Evolutionary conservation across 1,284 basidiomycete species (phyloP), one percentile per base, ranked within the genome.

Genomic region (Cryptococcus hybrid): DNA sequence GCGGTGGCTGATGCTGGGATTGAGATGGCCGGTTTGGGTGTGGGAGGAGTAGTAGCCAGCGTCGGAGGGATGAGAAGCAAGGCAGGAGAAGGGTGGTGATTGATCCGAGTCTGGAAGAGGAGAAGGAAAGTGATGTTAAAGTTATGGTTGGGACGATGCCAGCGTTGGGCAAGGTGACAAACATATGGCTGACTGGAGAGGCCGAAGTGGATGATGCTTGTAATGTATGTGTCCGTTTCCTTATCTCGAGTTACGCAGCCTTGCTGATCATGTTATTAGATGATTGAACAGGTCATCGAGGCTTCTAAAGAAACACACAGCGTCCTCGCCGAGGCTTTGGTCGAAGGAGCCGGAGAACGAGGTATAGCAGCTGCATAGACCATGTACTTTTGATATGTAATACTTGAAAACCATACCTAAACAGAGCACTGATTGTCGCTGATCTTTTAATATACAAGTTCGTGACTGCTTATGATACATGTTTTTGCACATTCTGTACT

Each of bases 101-200:
- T 36, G 93, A 97, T 77, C 92, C 93, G 1, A 88, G 84, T 1
- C 83, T 57, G 18, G 54, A 56, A 1, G 60, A 67, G 45, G 56
- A 85, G 47, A 80, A 84, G 47, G 92, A 94, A 71, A 83, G 88
- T 5, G 79, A 79, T 13, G 87, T 88, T 0, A 85, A 82, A 15
- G 62, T 96, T 12, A 83, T 89, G 0, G 75, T 94, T 35, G 86
- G 91, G 0, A 89, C 86, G 59, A 86, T 98, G 81, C 94, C 95
- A 51, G 93, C 94, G 0, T 80, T 98, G n/a, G 86, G 84, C n/a
- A 87, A 84, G 8, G 79, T 94, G 9, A 94, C 92, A 2, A 89
- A 84, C 68, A 61, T 94, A 24, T 88, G 88, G 86, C 85, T 93
- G 68, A 84, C 84, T 6, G 92, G 93, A 9, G 80, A 81, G 56